phyloP scores from a whole-genome alignment of 208 protist species.

The Leishmania arabica region DNA sequence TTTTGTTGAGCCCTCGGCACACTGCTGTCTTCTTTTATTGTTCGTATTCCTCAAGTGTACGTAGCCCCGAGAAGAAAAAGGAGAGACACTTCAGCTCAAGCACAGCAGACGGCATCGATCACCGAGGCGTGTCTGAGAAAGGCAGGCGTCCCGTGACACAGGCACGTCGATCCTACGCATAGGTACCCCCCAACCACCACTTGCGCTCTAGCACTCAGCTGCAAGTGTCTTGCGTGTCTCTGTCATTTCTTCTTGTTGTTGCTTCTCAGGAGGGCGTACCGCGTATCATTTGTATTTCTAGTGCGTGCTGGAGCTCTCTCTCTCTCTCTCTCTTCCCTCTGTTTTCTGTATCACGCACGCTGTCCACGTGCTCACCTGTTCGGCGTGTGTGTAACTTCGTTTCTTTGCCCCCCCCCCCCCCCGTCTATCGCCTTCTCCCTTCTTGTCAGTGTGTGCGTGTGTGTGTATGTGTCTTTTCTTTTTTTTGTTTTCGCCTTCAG shows the following conservation, averaged over 20 bases:
- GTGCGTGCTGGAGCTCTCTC: neutral
- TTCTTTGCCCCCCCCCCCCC: neutral
- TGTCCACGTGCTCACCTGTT: neutral
- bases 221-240: neutral
- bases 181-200: neutral
- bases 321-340: neutral
- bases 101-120: too few species aligned
- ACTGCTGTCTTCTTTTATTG: neutral
- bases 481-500: neutral
- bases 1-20: neutral
- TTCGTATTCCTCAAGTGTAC: neutral
- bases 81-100: too few species aligned
- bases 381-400: neutral
- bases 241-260: neutral
- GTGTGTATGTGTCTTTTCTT: neutral
- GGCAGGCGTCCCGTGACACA: too few species aligned
- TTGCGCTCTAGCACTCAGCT: neutral
- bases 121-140: too few species aligned
- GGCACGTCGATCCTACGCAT: neutral
- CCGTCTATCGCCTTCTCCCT: constrained; percentile 1
- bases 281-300: too few species aligned
- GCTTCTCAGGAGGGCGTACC: neutral
- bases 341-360: neutral
- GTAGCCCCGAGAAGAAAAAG: too few species aligned
- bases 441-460: neutral